Evolutionary conservation across 768 basidiomycete species (phyloP), one percentile per base, ranked within the genome.

Genomic region (Boletus sp.): DNA sequence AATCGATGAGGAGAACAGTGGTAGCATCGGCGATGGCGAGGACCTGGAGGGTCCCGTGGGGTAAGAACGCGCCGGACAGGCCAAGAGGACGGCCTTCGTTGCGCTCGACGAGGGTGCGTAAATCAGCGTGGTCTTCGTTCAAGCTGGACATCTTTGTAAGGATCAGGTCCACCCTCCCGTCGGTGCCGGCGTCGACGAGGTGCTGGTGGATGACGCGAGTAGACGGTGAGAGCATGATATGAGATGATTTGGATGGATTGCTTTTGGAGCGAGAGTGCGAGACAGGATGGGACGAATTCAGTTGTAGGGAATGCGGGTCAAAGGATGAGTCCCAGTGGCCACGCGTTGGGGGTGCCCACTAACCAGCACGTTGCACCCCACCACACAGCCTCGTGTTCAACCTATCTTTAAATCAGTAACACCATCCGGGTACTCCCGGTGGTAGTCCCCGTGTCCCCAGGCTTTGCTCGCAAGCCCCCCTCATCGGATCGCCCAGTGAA

Each of bases 81-180:
- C 70, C 70, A 6, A 70, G 65, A 42, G 71, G 54, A 15, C 63
- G 69, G 17, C 70, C 70, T 10, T 72, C 71, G 55, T 70, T 70
- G 54, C 69, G 61, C 43, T 69, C 62, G 3, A 70, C 58, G 49
- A 70, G 33, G 19, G 53, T 54, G 30, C 62, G 57, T 11, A 70
- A 30, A 13, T 57, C 56, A 27, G 51, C 4, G 38, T 56, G 33
- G 35, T 70, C 70, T 11, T 65, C 56, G 39, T 67, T 61, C 34
- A 70, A 48, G 42, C 48, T 42, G 4, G 63, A 47, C 60, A 70
- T 58, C 15, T 53, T 58, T 50, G 60, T 29, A 13, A 59, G 17
- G 23, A 50, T 13, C 29, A 64, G 43, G 0, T 60, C 53, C 23
- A 71, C 51, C 27, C 27, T 66, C 33, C 65, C 60, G 41, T 67